Base-by-base conservation (phyloP, 768 basidiomycete genomes). In the Amanita phalloides region DNA sequence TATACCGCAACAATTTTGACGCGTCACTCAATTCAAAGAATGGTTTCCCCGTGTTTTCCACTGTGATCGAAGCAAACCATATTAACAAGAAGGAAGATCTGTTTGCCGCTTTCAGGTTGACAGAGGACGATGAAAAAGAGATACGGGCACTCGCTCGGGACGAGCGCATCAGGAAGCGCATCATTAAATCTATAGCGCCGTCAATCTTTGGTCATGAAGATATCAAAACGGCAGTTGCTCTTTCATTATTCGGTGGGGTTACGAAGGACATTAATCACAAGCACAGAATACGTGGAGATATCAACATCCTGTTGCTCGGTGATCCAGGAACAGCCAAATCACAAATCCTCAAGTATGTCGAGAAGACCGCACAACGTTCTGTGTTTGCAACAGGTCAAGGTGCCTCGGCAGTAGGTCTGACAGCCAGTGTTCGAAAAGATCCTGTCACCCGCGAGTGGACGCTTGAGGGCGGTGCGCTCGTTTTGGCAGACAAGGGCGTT, bases 241-340 rank as follows among this genome's bases (percentile, higher is more conserved):
- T 99, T 47, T 92, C 92, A 1, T 81, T 99, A 35, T 98, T 99
- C 55, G 85, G 93, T 9, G 96, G 96, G 44, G 84, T 97, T 1
- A 62, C 89, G 2, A 99, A 99, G 66, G 91, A 99, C 63, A 90
- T 98, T 69, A 94, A 96, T 61, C 81, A 90, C 62, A 98, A 99
- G 68, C 90, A 90, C 66, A 81, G 88, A 37, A 91, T 99, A 58
- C 85, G 96, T 67, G 96, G 96, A 13, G 96, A 99, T 63, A 99
- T 99, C 66, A 99, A 99, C 62, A 77, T 98, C 7, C 83, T 99
- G 35, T 73, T 98, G 3, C 82, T 99, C 17, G 96, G 96, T 53
- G 96, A 99, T 67, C 96, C 96, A 6, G 96, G 96, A 61, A 99
- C 96, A 7, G 96, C 96, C 54, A 98, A 99, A 67, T 98, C 95